Evolutionary conservation across 441 rosid species (phyloP).

Genomic region (Erodium trifolium): DNA sequence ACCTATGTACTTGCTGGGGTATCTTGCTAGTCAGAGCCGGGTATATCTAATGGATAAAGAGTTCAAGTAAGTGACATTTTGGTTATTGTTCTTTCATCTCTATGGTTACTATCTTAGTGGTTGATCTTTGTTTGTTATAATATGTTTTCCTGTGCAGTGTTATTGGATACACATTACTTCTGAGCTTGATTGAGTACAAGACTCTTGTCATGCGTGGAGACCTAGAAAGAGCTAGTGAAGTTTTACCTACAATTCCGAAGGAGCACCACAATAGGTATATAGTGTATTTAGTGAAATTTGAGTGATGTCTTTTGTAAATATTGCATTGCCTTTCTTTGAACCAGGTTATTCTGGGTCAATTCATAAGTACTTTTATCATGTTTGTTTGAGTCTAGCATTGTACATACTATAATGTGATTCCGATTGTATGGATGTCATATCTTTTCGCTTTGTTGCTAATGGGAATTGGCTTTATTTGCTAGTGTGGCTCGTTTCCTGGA

Average conservation of each 20-base stretch:
- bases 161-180: conserved; percentile 92
- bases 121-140: conserved; percentile 13
- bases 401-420: too few species aligned
- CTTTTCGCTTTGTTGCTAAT: background rate
- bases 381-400: background rate
- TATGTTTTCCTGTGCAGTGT: conserved; percentile 44
- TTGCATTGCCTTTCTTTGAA: background rate
- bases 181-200: conserved; percentile 97
- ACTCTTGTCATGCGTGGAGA: conserved; percentile 30
- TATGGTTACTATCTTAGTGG: background rate
- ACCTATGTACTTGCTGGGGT: conserved; percentile 96
- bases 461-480: conserved; percentile 24
- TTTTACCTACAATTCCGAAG: conserved; percentile 88
- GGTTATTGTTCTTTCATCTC: background rate
- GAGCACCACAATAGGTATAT: conserved; percentile 87
- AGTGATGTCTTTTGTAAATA: background rate
- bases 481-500: conserved; percentile 98
- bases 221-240: conserved; percentile 71
- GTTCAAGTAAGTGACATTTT: conserved; percentile 63
- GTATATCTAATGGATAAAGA: conserved; percentile 94
- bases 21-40: conserved; percentile 91
- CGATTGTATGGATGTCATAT: too few species aligned
- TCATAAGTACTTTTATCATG: background rate
- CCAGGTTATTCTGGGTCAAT: background rate
- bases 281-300: background rate